These are phyloP conservation scores for Tarenaya hassleriana DNA, from an alignment of 345 rosid species.

Conservation along the genomic window DNA sequence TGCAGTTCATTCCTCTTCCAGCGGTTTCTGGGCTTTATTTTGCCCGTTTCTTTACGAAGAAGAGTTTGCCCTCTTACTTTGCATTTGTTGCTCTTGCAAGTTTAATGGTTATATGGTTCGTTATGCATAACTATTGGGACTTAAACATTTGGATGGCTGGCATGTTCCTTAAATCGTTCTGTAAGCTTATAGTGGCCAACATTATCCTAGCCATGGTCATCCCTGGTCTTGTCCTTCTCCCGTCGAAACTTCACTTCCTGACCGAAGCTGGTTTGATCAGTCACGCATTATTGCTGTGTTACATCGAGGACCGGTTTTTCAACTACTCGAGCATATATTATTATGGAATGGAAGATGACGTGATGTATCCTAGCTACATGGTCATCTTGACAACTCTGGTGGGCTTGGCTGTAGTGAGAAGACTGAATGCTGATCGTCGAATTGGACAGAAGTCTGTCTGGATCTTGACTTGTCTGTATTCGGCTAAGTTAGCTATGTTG, in stretches of 20 bases:
- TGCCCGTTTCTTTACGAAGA: conserved; percentile 88
- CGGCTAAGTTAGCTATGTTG: conserved; percentile 91
- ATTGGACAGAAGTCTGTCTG: conserved; percentile 81
- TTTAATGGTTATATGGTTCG: conserved; percentile 88
- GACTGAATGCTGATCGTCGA: conserved; percentile 63
- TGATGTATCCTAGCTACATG: conserved; percentile 99
- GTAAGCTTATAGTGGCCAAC: conserved; percentile 79
- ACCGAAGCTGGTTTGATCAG: conserved; percentile 71
- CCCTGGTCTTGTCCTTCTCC: conserved; percentile 96
- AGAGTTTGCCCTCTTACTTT: conserved; percentile 83
- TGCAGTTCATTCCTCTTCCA: conserved; percentile 91
- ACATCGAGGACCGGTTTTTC: conserved; percentile 84
- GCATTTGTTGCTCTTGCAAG: conserved; percentile 90
- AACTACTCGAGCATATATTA: conserved; percentile 82
- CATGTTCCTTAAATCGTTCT: conserved; percentile 88
- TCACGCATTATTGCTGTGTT: conserved; percentile 72
- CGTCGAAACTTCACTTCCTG: conserved; percentile 62
- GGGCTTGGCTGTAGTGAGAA: conserved; percentile 83
- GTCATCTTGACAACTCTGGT: conserved; percentile 73
- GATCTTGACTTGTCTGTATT: conserved; percentile 85
- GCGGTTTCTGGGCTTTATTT: conserved; percentile 84
- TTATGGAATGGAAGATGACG: conserved; percentile 89
- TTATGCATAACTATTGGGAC: conserved; percentile 94
- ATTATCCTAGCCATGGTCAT: conserved; percentile 74
- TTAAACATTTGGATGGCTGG: conserved; percentile 98